phyloP scores from a whole-genome alignment of 1,284 basidiomycete genomes.

The Boletus sp. region DNA sequence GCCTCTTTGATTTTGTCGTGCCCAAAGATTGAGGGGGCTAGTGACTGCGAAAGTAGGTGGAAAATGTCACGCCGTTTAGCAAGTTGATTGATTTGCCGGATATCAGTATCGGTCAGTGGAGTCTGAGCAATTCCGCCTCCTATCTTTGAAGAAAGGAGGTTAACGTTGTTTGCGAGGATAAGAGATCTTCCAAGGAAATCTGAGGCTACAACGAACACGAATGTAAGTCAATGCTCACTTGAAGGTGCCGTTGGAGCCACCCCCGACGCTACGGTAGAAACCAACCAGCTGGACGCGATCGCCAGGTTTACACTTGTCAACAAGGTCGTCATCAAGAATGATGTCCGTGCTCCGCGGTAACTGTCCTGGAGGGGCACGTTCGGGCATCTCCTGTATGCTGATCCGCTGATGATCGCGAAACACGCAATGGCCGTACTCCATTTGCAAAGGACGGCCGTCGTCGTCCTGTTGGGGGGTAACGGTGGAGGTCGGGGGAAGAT shows the following conservation, averaged over 20 bases:
- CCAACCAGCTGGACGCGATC: constrained; percentile 97
- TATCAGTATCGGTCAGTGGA: constrained; percentile 89
- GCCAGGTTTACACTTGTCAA: constrained; percentile 96
- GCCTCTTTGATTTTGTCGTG: constrained; percentile 96
- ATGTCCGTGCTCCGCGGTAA: constrained; percentile 94
- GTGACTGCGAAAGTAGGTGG: constrained; percentile 84
- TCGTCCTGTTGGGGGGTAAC: constrained; percentile 91
- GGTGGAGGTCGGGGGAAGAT: constrained; percentile 85
- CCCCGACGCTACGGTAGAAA: constrained; percentile 90
- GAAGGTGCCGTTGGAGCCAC: constrained; percentile 85
- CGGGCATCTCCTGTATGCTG: constrained; percentile 99
- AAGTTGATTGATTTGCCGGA: constrained; percentile 95
- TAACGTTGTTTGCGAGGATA: constrained; percentile 93
- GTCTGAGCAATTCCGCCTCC: constrained; percentile 96
- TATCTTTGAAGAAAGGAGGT: constrained; percentile 93
- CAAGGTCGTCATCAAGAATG: constrained; percentile 94
- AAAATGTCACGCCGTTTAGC: constrained; percentile 86
- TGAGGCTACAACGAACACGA: constrained; percentile 7
- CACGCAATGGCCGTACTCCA: constrained; percentile 89
- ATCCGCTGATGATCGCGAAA: constrained; percentile 98
- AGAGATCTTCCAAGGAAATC: constrained; percentile 62
- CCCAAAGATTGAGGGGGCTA: constrained; percentile 97
- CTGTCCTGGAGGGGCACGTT: constrained; percentile 95
- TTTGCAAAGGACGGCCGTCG: constrained; percentile 82
- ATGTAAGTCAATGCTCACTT: constrained; percentile 57